These are phyloP conservation scores for Fennellomyces sp. DNA, from an alignment of 371 early-diverging fungal genomes.

Conservation along the genomic window DNA sequence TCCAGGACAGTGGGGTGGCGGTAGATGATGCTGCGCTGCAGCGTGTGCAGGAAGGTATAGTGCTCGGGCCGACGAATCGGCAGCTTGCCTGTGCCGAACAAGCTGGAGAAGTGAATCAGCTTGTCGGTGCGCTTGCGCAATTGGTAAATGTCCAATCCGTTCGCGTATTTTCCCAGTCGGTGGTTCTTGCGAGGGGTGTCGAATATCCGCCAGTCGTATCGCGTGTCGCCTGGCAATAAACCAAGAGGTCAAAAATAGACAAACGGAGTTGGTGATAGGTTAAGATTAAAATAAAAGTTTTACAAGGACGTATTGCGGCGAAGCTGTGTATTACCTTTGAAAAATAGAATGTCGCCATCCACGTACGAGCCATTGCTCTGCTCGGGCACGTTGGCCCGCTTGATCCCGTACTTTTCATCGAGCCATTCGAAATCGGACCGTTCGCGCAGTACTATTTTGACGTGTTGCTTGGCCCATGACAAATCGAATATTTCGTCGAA, in stretches of 20 bases:
- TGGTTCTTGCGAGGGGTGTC: constrained; percentile 40
- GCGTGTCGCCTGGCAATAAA: constrained; percentile 41
- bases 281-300: neutral
- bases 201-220: constrained; percentile 54
- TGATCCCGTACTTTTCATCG: constrained; percentile 28
- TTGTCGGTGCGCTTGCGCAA: constrained; percentile 30
- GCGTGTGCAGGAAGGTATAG: constrained; percentile 32
- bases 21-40: constrained; percentile 44
- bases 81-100: constrained; percentile 54
- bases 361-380: constrained; percentile 27
- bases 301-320: too few relatives aligned
- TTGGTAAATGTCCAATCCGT: constrained; percentile 37
- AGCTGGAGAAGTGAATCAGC: constrained; percentile 48
- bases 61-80: constrained; percentile 45
- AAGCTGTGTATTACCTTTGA: constrained; percentile 36
- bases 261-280: neutral
- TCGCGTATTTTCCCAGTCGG: constrained; percentile 46
- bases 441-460: constrained; percentile 38
- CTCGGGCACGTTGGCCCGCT: constrained; percentile 16
- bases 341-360: constrained; percentile 47
- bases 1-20: constrained; percentile 47
- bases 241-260: neutral
- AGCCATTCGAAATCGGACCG: constrained; percentile 43
- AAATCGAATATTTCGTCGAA: constrained; percentile 51
- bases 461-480: constrained; percentile 47